Conservation (phyloP, 1,139 yeast genomes). For the Chernovozyma aurita region DNA sequence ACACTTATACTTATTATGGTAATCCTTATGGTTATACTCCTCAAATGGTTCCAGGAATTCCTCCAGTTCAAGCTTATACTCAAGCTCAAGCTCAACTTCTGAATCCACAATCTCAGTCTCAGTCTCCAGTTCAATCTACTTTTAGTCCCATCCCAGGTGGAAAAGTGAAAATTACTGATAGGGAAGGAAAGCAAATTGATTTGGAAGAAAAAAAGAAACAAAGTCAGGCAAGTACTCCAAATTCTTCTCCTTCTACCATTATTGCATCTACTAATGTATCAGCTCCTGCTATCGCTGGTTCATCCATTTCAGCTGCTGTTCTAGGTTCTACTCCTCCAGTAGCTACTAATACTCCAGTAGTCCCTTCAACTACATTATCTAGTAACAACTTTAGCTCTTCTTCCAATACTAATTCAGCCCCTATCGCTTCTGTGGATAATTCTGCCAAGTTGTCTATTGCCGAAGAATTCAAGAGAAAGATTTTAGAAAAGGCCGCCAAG, state of each 20-base stretch:
- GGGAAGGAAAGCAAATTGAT: constrained; percentile 44
- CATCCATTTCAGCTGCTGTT: constrained; percentile 13
- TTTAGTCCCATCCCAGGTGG: too few relatives aligned
- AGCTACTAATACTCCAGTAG: constrained; percentile 17
- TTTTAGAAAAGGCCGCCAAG: constrained; percentile 14
- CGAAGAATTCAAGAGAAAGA: constrained; percentile 19
- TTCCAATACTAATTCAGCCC: constrained; percentile 10
- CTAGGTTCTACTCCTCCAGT: constrained; percentile 14
- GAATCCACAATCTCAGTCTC: constrained; percentile 3
- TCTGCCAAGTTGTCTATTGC: constrained; percentile 13
- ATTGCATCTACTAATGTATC: constrained; percentile 13
- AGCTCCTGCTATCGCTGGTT: constrained; percentile 1
- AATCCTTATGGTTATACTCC: constrained; percentile 7
- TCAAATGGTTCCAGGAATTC: constrained; percentile 8
- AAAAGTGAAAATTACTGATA: constrained; percentile 38
- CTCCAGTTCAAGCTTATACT: constrained; percentile 6
- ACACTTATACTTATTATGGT: constrained; percentile 7
- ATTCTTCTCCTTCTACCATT: constrained; percentile 12
- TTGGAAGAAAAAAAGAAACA: constrained; percentile 40
- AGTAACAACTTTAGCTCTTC: constrained; percentile 11
- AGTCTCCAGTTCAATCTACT: not conserved
- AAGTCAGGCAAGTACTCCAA: constrained; percentile 15
- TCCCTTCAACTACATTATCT: constrained; percentile 11
- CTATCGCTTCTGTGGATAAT: constrained; percentile 5
- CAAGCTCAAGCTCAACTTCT: constrained; percentile 7